phyloP scores from a whole-genome alignment of 371 early-diverging fungal genomes.

The Lichtheimia hyalospora region DNA sequence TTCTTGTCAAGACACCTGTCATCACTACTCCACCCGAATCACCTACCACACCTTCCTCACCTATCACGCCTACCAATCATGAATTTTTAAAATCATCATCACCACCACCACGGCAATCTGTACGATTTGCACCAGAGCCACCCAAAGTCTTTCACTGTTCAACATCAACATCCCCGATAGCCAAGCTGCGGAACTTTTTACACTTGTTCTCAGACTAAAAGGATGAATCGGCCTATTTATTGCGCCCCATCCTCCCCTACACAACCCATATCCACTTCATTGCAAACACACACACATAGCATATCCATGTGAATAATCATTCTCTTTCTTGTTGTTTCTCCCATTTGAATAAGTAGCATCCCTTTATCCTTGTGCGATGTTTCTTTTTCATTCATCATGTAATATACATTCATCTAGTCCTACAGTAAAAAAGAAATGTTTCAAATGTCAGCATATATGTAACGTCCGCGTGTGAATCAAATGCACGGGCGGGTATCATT shows the following conservation, averaged over 20 bases:
- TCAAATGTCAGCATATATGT: background rate
- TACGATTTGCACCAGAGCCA: conserved; percentile 39
- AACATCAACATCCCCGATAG: conserved; percentile 1
- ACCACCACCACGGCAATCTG: conserved; percentile 32
- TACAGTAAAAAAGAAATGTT: background rate
- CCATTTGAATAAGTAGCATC: background rate
- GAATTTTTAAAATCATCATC: conserved; percentile 1
- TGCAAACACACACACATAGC: background rate
- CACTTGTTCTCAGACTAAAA: conserved; percentile 4
- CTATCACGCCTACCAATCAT: background rate
- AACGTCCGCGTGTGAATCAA: background rate
- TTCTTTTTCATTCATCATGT: background rate
- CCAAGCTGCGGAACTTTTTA: conserved; percentile 5
- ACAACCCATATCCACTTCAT: background rate
- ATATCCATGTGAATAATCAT: background rate
- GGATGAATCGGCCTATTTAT: background rate
- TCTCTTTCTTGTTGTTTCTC: background rate
- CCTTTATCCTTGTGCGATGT: background rate
- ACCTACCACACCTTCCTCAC: conserved; percentile 6
- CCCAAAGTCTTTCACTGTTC: conserved; percentile 26
- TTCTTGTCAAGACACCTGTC: conserved; percentile 18
- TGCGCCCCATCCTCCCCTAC: background rate
- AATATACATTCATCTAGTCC: conserved; percentile 1
- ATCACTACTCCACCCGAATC: conserved; percentile 3
- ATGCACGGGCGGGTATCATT: no score